Evolutionary conservation across 2,329 filamentous ascomycete species (phyloP), one percentile per base, ranked within the genome.

Genomic region (Penicillium sclerotiorum): DNA sequence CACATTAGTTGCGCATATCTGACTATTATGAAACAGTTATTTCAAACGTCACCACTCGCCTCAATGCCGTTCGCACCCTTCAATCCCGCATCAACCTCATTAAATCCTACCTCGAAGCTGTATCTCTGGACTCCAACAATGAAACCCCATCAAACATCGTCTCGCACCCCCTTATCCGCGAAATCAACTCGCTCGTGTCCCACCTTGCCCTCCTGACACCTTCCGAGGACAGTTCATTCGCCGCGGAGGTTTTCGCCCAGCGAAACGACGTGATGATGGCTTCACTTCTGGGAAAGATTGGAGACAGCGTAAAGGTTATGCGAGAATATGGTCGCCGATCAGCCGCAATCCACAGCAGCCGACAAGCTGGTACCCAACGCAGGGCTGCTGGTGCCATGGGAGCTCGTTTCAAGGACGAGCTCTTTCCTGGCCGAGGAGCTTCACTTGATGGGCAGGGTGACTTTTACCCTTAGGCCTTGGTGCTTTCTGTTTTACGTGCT

Each of bases 1-100:
- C 17, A 58, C 58, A 56, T 56, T 23, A 33, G 17, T 18, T 39
- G 38, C 56, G 44, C 60, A 35, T 46, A 38, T 48, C 37, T 9
- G 9, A 15, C 28, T 3, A 8, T 32, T 13, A n/a, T n/a, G 37
- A 3, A 27, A 22, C 49, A 82, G 80, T 86, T 37, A 78, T 87
- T 45, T 79, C 84, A 20, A 82, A 77, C 13, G 83, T 99, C 18
- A 94, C 87, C 22, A 88, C 91, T 53, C 96, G 95, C 64, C 83
- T 88, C 55, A 97, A 96, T 71, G 92, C 94, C 21, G 87, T 96
- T 65, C 93, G 91, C 73, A 96, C 96, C 85, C 83, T 99, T 22
- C 86, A 93, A 63, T 83, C 86, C 6, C 84, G 89, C 42, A 83
- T 94, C 59, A 80, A 82, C 37, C 80, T 93, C 48, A 81, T 93